These are phyloP conservation scores for Kwoniella botswanensis DNA, from an alignment of 768 basidiomycete species.

Conservation along the genomic window DNA sequence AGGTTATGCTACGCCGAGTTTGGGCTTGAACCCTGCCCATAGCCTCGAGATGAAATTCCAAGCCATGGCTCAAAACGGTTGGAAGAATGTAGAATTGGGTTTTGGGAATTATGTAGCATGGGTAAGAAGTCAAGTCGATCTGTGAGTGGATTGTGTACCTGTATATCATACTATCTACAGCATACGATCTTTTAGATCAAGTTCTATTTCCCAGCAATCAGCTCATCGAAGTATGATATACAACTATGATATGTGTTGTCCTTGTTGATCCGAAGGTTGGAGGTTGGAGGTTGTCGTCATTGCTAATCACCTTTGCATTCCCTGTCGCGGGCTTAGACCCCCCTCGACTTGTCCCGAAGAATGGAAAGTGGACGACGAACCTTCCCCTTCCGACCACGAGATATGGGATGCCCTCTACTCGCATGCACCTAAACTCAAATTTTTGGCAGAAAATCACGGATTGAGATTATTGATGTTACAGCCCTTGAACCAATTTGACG, in stretches of 20 bases:
- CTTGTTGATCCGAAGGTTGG: too few species aligned
- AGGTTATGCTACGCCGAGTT: constrained; percentile 21
- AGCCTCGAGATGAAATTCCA: constrained; percentile 27
- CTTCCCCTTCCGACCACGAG: constrained; percentile 24
- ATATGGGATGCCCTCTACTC: constrained; percentile 23
- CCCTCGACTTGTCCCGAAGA: constrained; percentile 18
- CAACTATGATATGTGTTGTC: too few species aligned
- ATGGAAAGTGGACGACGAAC: constrained; percentile 28
- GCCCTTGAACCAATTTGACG: constrained; percentile 51
- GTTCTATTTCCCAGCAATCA: too few species aligned
- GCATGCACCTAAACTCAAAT: constrained; percentile 16
- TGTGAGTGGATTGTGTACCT: constrained; percentile 12
- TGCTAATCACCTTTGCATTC: too few species aligned
- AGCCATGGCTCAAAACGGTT: constrained; percentile 19
- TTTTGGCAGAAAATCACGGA: constrained; percentile 11
- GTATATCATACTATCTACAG: too few species aligned
- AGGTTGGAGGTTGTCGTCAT: too few species aligned
- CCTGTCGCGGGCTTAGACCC: constrained; percentile 6
- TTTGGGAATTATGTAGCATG: constrained; percentile 23
- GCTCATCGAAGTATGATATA: too few species aligned
- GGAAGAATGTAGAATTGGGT: constrained; percentile 16
- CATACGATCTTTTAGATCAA: too few species aligned
- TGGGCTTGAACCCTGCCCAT: constrained; percentile 26
- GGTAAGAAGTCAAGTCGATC: constrained; percentile 17
- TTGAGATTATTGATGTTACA: constrained; percentile 40